A percentile compares a stretch with the other conserved stretches of the same genome.
Conservation (phyloP, 208 protist species). For the Leishmania mexicana region DNA sequence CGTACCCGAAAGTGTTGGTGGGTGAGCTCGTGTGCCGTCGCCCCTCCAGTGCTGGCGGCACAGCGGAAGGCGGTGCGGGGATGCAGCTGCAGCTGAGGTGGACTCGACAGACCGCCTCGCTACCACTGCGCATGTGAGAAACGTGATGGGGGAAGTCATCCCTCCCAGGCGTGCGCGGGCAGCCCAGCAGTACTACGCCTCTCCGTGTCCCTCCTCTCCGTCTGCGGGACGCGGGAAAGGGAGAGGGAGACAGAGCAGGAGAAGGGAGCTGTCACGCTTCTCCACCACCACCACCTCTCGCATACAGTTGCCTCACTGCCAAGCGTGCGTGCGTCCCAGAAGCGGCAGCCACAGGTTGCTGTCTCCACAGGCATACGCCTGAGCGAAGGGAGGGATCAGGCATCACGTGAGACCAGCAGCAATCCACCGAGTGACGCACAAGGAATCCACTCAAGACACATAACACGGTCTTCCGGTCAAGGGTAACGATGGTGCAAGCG, state of each 20-base stretch:
- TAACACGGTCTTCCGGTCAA: not conserved
- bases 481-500: not conserved
- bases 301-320: not conserved
- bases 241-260: not conserved
- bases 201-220: not conserved
- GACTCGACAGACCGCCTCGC: conserved; percentile 44
- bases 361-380: not conserved
- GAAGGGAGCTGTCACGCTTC: not conserved
- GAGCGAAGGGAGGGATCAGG: no score
- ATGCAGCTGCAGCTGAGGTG: conserved; percentile 37
- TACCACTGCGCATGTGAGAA: conserved; percentile 53
- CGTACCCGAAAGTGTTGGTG: conserved; percentile 69
- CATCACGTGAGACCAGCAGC: no score
- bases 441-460: not conserved
- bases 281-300: not conserved
- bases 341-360: not conserved
- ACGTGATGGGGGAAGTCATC: not conserved
- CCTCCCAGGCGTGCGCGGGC: not conserved
- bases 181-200: not conserved
- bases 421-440: not conserved
- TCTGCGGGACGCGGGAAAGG: not conserved
- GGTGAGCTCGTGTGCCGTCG: conserved; percentile 28
- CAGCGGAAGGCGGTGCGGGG: not conserved
- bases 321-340: not conserved
- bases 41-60: not conserved